Evolutionary conservation across 257 asterid genomes (phyloP).

Genomic region (Parsonsia alboflavescens): DNA sequence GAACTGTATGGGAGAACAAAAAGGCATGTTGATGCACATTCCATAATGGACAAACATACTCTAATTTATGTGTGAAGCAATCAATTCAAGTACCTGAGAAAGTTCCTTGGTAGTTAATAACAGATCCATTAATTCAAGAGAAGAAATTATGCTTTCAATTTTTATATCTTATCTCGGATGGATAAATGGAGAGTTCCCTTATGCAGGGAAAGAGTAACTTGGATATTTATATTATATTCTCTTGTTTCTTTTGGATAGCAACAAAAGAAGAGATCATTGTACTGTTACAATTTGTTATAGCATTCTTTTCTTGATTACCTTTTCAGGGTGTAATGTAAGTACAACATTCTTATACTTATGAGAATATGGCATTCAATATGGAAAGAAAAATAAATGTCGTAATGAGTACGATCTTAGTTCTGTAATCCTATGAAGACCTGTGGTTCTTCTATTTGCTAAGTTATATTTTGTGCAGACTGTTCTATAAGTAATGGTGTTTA

Average conservation of each 20-base stretch:
- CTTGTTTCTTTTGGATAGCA: background rate
- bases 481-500: constrained; percentile 10
- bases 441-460: background rate
- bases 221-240: background rate
- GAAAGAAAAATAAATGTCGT: background rate
- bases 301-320: background rate
- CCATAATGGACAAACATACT: background rate
- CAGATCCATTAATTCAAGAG: background rate
- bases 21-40: background rate
- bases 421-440: background rate
- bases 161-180: background rate
- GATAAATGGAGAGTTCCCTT: background rate
- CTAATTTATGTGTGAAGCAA: background rate
- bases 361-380: background rate
- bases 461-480: background rate
- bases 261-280: background rate
- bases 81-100: background rate
- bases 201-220: background rate
- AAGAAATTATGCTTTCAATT: background rate
- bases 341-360: background rate
- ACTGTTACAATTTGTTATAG: background rate
- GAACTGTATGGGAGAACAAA: background rate
- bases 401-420: background rate
- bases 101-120: background rate
- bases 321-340: background rate